Evolutionary conservation across 1,139 yeast genomes (phyloP), one percentile per base, ranked within the genome.

Genomic region (Trichomonascaceae sp.): DNA sequence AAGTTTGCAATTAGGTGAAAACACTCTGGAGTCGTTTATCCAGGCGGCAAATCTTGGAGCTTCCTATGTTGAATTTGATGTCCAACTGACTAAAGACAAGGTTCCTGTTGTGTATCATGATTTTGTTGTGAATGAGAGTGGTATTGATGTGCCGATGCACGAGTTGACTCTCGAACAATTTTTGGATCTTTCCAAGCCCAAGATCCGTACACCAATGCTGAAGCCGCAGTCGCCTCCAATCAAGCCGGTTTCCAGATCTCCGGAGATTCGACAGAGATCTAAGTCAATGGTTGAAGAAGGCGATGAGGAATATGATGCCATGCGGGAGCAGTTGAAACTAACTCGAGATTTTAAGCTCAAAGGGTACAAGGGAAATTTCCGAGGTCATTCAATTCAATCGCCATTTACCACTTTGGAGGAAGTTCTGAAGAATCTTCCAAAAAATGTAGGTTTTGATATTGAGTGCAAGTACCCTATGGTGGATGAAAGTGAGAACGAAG

Each of bases 21-120:
- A 93, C 66, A 93, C 99, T 0, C 87, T 93, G 39, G 97, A 91
- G 66, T 87, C 96, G 1, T 93, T 93, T 62, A 87, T 93, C 66
- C 96, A 96, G 10, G 99, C 99, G 0, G 96, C 98, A 0, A 90
- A 96, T 3, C 74, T 93, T 61, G 99, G 99, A 43, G 97, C 95
- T 10, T 66, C 73, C 36, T 75, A 74, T 55, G 78, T 74, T 52
- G 99, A 93, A 70, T 93, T 93, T 68, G 99, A 93, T 70, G 98
- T 93, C 43, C 99, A 93, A 69, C 74, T 93, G 61, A 93, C 99
- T n/a, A 90, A 90, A 66, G 98, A 93, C 70, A 77, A 77, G 60
- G 83, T 89, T 12, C 98, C 98, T 1, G 98, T 93, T 12, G 87
- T 93, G 43, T 93, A 93, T 66, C 99, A 93, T 68, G 99, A 93